Conservation (phyloP, 805 yeast species). For the Torulaspora gathmanii region DNA sequence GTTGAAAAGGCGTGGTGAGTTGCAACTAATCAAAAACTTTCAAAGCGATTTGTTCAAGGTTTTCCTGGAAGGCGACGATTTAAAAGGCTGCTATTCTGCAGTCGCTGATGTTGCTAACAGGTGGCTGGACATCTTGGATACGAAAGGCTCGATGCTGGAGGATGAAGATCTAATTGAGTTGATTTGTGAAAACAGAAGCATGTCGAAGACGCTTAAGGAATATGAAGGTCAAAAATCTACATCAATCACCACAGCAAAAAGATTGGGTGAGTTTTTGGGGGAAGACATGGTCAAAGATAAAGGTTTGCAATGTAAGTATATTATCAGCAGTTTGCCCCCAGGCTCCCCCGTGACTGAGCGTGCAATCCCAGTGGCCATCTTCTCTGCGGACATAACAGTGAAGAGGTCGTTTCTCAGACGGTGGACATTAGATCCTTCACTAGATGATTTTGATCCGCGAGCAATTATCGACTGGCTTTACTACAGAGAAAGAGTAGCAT, state of each 20-base stretch:
- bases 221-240: slow-evolving; percentile 90
- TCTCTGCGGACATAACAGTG: slow-evolving; percentile 70
- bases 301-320: slow-evolving; percentile 91
- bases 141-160: slow-evolving; percentile 79
- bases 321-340: slow-evolving; percentile 76
- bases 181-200: slow-evolving; percentile 92
- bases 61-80: slow-evolving; percentile 76
- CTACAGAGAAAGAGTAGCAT: slow-evolving; percentile 83
- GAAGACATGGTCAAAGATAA: slow-evolving; percentile 95
- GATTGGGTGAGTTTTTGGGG: slow-evolving; percentile 92
- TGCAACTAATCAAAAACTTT: slow-evolving; percentile 87
- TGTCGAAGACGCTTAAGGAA: slow-evolving; percentile 87
- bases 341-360: slow-evolving; percentile 92
- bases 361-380: slow-evolving; percentile 94
- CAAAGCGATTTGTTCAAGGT: slow-evolving; percentile 91
- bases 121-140: slow-evolving; percentile 91
- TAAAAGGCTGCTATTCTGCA: slow-evolving; percentile 76
- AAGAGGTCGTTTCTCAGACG: slow-evolving; percentile 71
- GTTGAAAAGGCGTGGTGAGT: slow-evolving; percentile 92
- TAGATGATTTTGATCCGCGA: slow-evolving; percentile 82
- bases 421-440: slow-evolving; percentile 78
- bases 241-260: slow-evolving; percentile 88
- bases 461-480: slow-evolving; percentile 90
- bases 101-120: slow-evolving; percentile 92
- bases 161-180: slow-evolving; percentile 91